phyloP scores from a whole-genome alignment of 768 basidiomycete genomes.

The Kwoniella heveanensis region DNA sequence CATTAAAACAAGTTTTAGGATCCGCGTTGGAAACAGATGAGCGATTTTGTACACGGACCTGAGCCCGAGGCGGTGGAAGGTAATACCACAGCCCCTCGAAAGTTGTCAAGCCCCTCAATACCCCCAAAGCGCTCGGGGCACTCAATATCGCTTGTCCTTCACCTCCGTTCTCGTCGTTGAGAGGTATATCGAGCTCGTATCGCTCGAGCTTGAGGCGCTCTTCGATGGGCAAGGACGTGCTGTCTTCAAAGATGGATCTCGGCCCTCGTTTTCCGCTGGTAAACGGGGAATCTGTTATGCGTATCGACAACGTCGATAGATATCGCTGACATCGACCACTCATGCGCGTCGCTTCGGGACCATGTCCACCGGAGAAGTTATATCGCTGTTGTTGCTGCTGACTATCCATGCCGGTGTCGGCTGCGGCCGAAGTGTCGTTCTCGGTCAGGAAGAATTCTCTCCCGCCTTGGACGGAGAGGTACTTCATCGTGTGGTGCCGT shows the following conservation, averaged over 20 bases:
- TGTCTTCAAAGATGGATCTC: constrained; percentile 62
- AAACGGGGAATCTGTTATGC: not conserved
- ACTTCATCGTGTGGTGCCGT: not conserved
- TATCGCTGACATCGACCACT: not conserved
- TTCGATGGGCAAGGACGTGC: constrained; percentile 61
- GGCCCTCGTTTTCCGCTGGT: too few species aligned
- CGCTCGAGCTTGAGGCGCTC: constrained; percentile 61
- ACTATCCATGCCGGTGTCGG: too few species aligned
- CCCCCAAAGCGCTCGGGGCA: constrained; percentile 67
- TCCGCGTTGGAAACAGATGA: too few species aligned
- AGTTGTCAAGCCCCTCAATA: constrained; percentile 74
- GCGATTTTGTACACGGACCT: not conserved
- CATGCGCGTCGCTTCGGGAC: not conserved
- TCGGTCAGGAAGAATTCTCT: not conserved
- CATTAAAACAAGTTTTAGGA: too few species aligned
- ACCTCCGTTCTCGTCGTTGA: too few species aligned
- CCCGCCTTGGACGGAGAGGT: not conserved
- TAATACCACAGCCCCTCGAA: constrained; percentile 71
- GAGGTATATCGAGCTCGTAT: constrained; percentile 65
- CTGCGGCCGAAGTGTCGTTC: too few species aligned
- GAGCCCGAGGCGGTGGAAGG: constrained; percentile 2
- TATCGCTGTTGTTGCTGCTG: too few species aligned
- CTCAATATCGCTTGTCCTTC: constrained; percentile 61
- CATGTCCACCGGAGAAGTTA: too few species aligned
- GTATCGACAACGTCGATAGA: not conserved